Percentiles rank a stretch among this genome's conserved stretches.
phyloP scores from a whole-genome alignment of 495 filamentous ascomycete genomes.

The Xeromyces bisporus region DNA sequence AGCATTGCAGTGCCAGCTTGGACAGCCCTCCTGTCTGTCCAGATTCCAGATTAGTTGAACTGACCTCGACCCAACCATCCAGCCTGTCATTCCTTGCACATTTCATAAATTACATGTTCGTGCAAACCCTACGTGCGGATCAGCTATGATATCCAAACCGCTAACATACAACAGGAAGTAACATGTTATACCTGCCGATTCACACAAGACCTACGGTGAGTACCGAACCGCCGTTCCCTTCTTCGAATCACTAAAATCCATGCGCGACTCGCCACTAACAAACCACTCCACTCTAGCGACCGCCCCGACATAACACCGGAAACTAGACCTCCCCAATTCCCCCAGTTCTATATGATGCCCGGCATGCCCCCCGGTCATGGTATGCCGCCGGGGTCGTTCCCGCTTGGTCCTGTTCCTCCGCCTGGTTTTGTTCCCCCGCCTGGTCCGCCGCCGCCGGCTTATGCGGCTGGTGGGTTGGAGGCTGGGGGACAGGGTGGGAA shows the following conservation, averaged over 20 bases:
- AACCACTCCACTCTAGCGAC: constrained; percentile 9
- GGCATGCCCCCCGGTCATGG: background rate
- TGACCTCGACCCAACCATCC: too few species aligned
- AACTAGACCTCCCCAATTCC: constrained; percentile 17
- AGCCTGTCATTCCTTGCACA: constrained; percentile 34
- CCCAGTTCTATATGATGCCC: background rate
- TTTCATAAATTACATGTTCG: constrained; percentile 37
- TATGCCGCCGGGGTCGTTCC: background rate
- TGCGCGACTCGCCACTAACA: too few species aligned
- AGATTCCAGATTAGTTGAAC: too few species aligned
- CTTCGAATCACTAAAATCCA: too few species aligned
- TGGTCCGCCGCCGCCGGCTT: background rate
- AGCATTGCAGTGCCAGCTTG: too few species aligned
- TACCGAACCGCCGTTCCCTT: background rate
- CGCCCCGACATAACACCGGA: constrained; percentile 31
- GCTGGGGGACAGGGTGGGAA: too few species aligned
- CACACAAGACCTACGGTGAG: constrained; percentile 34
- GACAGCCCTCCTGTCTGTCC: too few species aligned
- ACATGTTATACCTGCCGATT: constrained; percentile 36
- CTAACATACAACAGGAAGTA: constrained; percentile 28
- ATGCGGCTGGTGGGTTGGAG: background rate
- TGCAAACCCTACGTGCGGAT: too few species aligned
- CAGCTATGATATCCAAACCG: too few species aligned
- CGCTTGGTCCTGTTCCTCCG: background rate
- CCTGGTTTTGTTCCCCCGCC: too few species aligned